A percentile compares a stretch with the other conserved stretches of the same genome.
Conservation (phyloP, 805 yeast species). For the Candida sakaeoensis region DNA sequence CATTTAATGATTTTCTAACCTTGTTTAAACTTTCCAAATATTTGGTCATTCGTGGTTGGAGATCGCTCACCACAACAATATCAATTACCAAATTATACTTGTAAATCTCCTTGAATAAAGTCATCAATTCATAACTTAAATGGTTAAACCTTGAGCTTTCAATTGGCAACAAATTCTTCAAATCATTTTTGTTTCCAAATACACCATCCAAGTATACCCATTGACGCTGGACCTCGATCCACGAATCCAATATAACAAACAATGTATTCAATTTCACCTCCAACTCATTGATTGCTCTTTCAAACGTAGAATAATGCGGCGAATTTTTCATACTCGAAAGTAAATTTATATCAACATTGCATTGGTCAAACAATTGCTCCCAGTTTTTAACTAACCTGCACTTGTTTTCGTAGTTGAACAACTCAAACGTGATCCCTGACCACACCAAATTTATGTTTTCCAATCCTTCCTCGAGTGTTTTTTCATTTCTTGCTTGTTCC, state of each 20-base stretch:
- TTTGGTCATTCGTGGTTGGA: slow-evolving; percentile 45
- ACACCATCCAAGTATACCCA: slow-evolving; percentile 86
- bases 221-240: slow-evolving; percentile 85
- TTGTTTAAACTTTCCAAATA: slow-evolving; percentile 52
- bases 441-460: slow-evolving; percentile 50
- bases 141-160: slow-evolving; percentile 67
- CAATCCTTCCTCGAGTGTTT: slow-evolving; percentile 57
- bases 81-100: slow-evolving; percentile 54
- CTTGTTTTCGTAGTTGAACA: slow-evolving; percentile 49
- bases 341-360: slow-evolving; percentile 58
- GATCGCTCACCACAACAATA: slow-evolving; percentile 45
- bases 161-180: slow-evolving; percentile 59
- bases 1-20: slow-evolving; percentile 64
- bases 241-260: slow-evolving; percentile 52
- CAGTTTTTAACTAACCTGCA: slow-evolving; percentile 63
- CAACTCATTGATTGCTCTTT: slow-evolving; percentile 50
- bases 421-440: slow-evolving; percentile 49
- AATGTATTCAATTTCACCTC: slow-evolving; percentile 54
- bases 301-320: slow-evolving; percentile 55
- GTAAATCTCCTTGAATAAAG: slow-evolving; percentile 46
- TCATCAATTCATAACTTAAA: slow-evolving; percentile 58
- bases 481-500: slow-evolving; percentile 69
- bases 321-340: slow-evolving; percentile 72
- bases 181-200: slow-evolving; percentile 55
- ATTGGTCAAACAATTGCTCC: slow-evolving; percentile 55